These are phyloP conservation scores for Fulvia fulva DNA, from an alignment of 2,329 filamentous ascomycete species.

Conservation along the genomic window DNA sequence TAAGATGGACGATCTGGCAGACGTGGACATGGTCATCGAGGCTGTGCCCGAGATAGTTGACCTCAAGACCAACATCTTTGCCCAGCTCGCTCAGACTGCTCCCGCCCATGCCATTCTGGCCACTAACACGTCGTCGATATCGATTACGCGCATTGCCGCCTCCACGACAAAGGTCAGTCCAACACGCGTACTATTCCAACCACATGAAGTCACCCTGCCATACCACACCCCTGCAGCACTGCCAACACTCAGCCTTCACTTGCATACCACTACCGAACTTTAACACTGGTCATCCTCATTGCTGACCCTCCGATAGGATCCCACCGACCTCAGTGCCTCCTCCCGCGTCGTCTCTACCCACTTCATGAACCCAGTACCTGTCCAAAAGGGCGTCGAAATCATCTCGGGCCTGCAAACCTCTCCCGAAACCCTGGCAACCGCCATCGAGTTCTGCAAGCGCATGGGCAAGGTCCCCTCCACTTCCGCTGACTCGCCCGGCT, in stretches of 20 bases:
- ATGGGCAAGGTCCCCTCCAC: constrained; percentile 92
- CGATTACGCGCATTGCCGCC: constrained; percentile 92
- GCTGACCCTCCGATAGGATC: constrained; percentile 49
- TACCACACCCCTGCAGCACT: neutral
- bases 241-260: neutral
- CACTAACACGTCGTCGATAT: constrained; percentile 98
- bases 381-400: constrained; percentile 97
- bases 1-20: constrained; percentile 69
- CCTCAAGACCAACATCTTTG: constrained; percentile 85
- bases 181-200: neutral
- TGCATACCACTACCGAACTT: constrained; percentile 2
- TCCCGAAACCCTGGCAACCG: constrained; percentile 71
- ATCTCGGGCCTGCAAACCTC: constrained; percentile 93
- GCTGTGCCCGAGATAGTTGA: constrained; percentile 79
- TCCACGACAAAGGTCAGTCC: constrained; percentile 58
- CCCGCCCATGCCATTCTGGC: constrained; percentile 84
- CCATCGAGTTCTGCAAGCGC: constrained; percentile 77
- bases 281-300: constrained; percentile 15
- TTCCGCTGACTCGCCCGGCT: constrained; percentile 86
- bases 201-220: constrained; percentile 1
- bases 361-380: constrained; percentile 98
- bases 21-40: constrained; percentile 96
- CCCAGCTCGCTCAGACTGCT: constrained; percentile 73
- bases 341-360: constrained; percentile 92
- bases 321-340: constrained; percentile 73